Percentiles rank a stretch among this genome's conserved stretches.
Conservation (phyloP, 2,329 filamentous ascomycete species). For the Hypoxylon sp. region DNA sequence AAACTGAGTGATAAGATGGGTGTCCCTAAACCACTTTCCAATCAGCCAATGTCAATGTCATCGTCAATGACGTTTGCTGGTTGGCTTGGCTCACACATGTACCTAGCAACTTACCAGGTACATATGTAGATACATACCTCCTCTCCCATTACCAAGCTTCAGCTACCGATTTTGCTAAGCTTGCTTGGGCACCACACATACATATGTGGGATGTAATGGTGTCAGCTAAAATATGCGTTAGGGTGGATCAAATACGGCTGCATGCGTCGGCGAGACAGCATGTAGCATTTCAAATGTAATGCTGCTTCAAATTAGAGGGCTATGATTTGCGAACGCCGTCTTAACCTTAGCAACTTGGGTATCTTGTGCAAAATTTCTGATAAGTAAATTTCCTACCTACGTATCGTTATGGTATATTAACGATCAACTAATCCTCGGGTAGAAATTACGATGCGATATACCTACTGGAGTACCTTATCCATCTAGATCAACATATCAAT, state of each 20-base stretch:
- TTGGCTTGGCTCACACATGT: constrained; percentile 30
- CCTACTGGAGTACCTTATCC: constrained; percentile 18
- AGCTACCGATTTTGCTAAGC: constrained; percentile 34
- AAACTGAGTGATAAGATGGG: not conserved
- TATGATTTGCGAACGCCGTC: constrained; percentile 12
- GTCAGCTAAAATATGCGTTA: constrained; percentile 16
- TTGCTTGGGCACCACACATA: constrained; percentile 14
- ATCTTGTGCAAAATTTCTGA: not conserved
- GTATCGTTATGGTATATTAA: constrained; percentile 5
- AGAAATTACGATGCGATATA: constrained; percentile 28
- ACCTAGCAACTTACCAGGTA: not conserved
- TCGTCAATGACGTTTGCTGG: constrained; percentile 39
- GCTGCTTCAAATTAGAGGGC: constrained; percentile 15
- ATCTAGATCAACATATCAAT: constrained; percentile 20
- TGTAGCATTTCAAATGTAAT: constrained; percentile 24
- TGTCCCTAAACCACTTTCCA: constrained; percentile 19
- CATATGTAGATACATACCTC: not conserved
- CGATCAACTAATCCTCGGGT: not conserved
- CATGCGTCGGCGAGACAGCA: constrained; percentile 27
- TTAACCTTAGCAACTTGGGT: not conserved
- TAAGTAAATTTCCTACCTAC: constrained; percentile 8
- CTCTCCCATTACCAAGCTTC: constrained; percentile 31
- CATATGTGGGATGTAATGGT: constrained; percentile 15
- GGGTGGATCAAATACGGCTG: constrained; percentile 28
- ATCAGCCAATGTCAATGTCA: constrained; percentile 28